Conservation (phyloP, 257 asterid genomes). For the Mentha longifolia region DNA sequence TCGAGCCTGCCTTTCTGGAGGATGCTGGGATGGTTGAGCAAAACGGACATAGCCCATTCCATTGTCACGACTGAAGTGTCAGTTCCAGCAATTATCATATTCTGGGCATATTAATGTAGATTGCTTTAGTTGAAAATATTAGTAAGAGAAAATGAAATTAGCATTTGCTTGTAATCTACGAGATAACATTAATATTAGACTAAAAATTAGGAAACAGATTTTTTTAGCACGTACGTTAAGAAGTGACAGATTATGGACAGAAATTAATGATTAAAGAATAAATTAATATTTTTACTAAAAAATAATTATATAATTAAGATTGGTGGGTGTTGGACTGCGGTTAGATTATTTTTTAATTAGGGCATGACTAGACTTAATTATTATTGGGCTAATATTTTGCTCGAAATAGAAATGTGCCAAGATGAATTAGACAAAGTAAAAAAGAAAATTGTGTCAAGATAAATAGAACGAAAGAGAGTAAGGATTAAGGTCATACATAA, state of each 20-base stretch:
- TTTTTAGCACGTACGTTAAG: not conserved
- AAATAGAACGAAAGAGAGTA: too few species aligned
- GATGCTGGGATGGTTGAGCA: constrained; percentile 44
- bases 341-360: too few species aligned
- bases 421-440: too few species aligned
- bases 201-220: not conserved
- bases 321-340: too few species aligned
- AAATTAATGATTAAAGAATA: too few species aligned
- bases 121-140: not conserved
- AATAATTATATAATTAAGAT: too few species aligned
- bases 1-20: constrained; percentile 34
- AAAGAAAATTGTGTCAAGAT: too few species aligned
- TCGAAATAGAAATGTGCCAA: too few species aligned
- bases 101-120: constrained; percentile 24
- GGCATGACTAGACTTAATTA: too few species aligned
- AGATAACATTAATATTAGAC: not conserved
- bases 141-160: not conserved
- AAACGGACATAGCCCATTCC: constrained; percentile 52
- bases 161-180: not conserved
- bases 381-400: too few species aligned
- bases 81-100: constrained; percentile 45
- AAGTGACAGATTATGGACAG: too few species aligned
- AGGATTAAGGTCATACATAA: accelerated
- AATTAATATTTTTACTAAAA: too few species aligned
- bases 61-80: constrained; percentile 39